Evolutionary conservation across 2,329 filamentous ascomycete genomes (phyloP), one percentile per base, ranked within the genome.

Genomic region (Neodidymelliopsis sp.): DNA sequence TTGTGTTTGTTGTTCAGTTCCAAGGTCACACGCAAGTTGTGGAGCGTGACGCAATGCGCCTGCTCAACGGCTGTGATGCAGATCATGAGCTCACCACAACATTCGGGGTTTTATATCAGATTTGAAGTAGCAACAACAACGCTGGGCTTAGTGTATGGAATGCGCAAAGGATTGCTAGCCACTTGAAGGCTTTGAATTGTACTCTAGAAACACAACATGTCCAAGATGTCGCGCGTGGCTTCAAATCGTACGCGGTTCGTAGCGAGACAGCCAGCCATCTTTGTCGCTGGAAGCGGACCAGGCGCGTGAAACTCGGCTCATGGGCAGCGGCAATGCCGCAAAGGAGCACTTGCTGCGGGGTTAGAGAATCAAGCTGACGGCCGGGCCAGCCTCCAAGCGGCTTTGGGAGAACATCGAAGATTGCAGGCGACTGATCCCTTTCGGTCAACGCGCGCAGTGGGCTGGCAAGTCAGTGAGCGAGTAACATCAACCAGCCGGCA

Each of bases 281-380:
- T 41, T 36, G 19, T 36, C 31, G 24, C 40, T 44, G 40, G 40
- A 31, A 44, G 30, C 47, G 40, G 47, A 30, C 39, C 46, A 24
- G 39, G 28, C 39, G 46, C 47, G 40, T 50, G 47, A 45, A 45
- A 50, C 35, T 45, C 47, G 47, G 47, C 30, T 28, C 44, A 29
- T 30, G 29, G 12, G 45, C 35, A 40, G 40, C 40, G 29, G 47
- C 47, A 40, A 50, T 36, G 47, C 40, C 47, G 41, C 24, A 40
- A 41, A 27, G 36, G 35, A 36, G 11, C 15, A 50, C 27, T 36
- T 47, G 49, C 33, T 52, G 49, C 49, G 49, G 49, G 49, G 49
- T 50, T 31, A 50, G 35, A 30, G 36, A 50, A 18, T 29, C 31
- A 41, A 46, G 49, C 41, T 51, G 41, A 51, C 42, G 37, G 20